Conservation (phyloP, 495 filamentous ascomycete species). For the Trichoderma orchidacearum region DNA sequence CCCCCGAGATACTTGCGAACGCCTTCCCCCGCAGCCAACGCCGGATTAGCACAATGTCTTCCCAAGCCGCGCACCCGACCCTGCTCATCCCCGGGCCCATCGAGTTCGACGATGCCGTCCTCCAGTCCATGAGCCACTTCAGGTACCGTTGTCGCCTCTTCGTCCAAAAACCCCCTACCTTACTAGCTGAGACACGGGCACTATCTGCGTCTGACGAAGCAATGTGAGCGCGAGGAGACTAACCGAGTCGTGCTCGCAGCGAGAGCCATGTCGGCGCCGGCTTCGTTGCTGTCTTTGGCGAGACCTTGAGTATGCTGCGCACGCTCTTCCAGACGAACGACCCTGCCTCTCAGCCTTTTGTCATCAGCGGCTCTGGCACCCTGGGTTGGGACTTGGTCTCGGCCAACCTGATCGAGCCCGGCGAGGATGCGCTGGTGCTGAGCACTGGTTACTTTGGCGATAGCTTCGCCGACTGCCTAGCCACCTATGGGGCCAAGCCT, state of each 20-base stretch:
- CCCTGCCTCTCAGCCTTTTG: slow-evolving; percentile 74
- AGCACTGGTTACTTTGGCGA: slow-evolving; percentile 97
- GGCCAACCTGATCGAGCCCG: slow-evolving; percentile 75
- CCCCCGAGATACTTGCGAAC: neutral
- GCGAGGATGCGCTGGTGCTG: slow-evolving; percentile 82
- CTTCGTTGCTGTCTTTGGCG: slow-evolving; percentile 85
- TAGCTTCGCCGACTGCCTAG: slow-evolving; percentile 82
- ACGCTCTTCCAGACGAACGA: slow-evolving; percentile 84
- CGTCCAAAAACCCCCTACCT: neutral
- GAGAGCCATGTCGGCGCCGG: slow-evolving; percentile 82
- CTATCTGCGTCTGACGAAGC: too few species aligned
- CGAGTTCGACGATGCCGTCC: slow-evolving; percentile 95
- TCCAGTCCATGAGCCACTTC: slow-evolving; percentile 90
- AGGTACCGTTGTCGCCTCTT: slow-evolving; percentile 37
- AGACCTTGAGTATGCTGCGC: slow-evolving; percentile 74
- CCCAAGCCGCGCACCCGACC: slow-evolving; percentile 65
- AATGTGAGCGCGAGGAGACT: too few species aligned
- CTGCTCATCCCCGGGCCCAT: slow-evolving; percentile 93
- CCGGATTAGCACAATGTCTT: slow-evolving; percentile 44
- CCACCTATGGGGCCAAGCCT: slow-evolving; percentile 77
- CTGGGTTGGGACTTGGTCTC: slow-evolving; percentile 94
- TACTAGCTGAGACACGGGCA: too few species aligned
- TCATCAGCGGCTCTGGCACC: slow-evolving; percentile 88
- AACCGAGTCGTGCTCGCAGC: slow-evolving; percentile 30
- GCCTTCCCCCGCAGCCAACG: neutral